Base-by-base conservation (phyloP, 176 grass and related monocot species). In the Oryza longistaminata region DNA sequence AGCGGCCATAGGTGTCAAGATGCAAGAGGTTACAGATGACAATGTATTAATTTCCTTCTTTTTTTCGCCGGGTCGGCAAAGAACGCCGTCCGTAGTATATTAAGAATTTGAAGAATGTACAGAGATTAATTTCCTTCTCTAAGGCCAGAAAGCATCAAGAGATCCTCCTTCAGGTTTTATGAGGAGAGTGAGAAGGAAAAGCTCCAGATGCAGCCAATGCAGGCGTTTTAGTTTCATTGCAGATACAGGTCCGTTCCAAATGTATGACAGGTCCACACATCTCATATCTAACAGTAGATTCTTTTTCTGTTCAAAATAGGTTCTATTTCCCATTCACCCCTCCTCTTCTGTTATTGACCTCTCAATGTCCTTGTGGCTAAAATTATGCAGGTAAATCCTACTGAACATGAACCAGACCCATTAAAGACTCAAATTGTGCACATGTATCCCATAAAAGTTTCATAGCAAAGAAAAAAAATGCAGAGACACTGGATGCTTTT, bases 1-100 rank as follows among this genome's bases (percentile, higher is more conserved):
- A 73, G 89, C 29, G 29, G 86, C n/a, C 81, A 87, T 15, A 75
- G 86, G 25, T 91, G 81, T 94, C 82, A 94, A 91, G 52, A 86
- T 87, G 70, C 80, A 94, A 87, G 83, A 91, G 15, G 87, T 82
- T 9, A 88, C 86, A 79, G 40, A 31, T 12, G 42, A 29, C 39
- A 6, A 52, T 85, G 29, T 91, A 80, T 66, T 71, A 33, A 37
- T 15, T 25, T 67, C 52, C 11, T 49, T 46, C 16, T 16, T 27
- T 27, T 27, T 27, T 27, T 27, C 27, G 27, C 27, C 27, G 0
- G 27, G 27, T 27, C 27, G 1, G 27, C 27, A 27, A 27, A 27
- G 27, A 27, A 27, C 27, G 27, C 27, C 27, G 27, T 27, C 27
- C 27, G 27, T 27, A 27, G 27, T 27, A 27, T 27, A 27, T 27